Evolutionary conservation across 2,329 filamentous ascomycete species (phyloP).

Genomic region (Dendryphion nanum): DNA sequence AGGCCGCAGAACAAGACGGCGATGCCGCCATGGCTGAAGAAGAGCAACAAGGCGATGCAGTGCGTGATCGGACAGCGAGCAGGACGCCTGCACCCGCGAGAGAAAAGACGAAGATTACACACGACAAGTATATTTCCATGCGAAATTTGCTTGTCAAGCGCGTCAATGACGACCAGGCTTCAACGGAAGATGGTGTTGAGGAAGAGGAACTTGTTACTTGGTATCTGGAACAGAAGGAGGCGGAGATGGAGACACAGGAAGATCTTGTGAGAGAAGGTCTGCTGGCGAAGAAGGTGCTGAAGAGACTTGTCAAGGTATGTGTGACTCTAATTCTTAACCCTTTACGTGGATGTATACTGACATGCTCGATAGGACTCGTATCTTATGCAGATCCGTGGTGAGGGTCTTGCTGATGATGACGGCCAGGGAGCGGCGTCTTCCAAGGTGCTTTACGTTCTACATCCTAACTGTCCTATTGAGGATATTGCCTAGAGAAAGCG

Average conservation of each 20-base stretch:
- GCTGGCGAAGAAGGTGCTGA: constrained; percentile 80
- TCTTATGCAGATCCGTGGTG: constrained; percentile 66
- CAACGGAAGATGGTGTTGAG: constrained; percentile 77
- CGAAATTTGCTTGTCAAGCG: constrained; percentile 80
- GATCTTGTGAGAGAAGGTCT: constrained; percentile 73
- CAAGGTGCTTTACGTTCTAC: constrained; percentile 77
- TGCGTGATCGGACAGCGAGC: constrained; percentile 34
- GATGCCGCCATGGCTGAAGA: constrained; percentile 30
- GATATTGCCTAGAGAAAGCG: constrained; percentile 39
- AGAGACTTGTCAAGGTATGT: constrained; percentile 91
- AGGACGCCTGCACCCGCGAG: constrained; percentile 44
- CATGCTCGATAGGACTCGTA: constrained; percentile 54
- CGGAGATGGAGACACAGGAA: constrained; percentile 76
- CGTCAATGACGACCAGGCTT: constrained; percentile 77
- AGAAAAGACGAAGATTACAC: constrained; percentile 83
- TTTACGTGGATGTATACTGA: too few relatives aligned
- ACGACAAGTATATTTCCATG: constrained; percentile 91
- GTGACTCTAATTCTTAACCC: too few relatives aligned
- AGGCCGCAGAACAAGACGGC: constrained; percentile 46
- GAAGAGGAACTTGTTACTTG: constrained; percentile 78
- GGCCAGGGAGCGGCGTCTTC: constrained; percentile 55
- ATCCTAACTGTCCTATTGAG: constrained; percentile 90
- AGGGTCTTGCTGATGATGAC: constrained; percentile 79
- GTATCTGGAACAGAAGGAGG: constrained; percentile 91
- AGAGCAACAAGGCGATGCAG: constrained; percentile 30